Base-by-base conservation (phyloP, 2,329 filamentous ascomycete species). In the Sporothrix protearum region DNA sequence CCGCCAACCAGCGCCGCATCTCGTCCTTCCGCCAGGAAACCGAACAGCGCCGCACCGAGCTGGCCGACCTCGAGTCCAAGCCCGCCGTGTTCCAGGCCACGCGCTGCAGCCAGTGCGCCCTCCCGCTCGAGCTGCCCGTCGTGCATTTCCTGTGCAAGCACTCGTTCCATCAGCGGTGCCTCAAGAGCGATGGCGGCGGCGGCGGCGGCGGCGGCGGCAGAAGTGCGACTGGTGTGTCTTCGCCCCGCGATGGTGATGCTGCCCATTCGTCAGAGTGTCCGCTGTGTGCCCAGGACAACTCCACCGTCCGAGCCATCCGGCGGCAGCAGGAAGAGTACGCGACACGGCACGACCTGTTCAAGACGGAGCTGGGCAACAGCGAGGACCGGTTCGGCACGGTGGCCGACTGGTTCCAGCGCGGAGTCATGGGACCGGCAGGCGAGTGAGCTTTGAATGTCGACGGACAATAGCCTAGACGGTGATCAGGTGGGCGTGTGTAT, bases 81-180 rank as follows among this genome's bases (percentile, higher is more conserved):
- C 94, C 96, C 0, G 89, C 91, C 25, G 92, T 96, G 0, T 98
- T 99, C 84, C 93, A 96, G 79, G 90, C 94, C 0, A 94, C 94
- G 45, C 88, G 96, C 68, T 99, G 96, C 79, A 90, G 91, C 36
- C 90, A 92, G 68, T 99, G 96, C 79, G 89, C 89, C 19, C 87
- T 89, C 49, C 86, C 88, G 33, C 85, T 98, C 22, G 94, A 97
- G 75, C 84, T 98, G 14, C 96, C 96, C 0, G 92, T 91, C 0
- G 94, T 99, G 64, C 96, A 99, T 79, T 99, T 99, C 80, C 82
- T 99, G 74, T 99, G 96, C 83, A 97, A 97, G 80, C 96, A 99
- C 80, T 94, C 91, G 73, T 99, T 97, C 84, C 96, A 99, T 79
- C 93, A 97, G 82, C 87, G 92, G 61, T 99, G 95, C 80, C 83